phyloP scores from a whole-genome alignment of 2,329 filamentous ascomycete species.

The Beauveria varroae region DNA sequence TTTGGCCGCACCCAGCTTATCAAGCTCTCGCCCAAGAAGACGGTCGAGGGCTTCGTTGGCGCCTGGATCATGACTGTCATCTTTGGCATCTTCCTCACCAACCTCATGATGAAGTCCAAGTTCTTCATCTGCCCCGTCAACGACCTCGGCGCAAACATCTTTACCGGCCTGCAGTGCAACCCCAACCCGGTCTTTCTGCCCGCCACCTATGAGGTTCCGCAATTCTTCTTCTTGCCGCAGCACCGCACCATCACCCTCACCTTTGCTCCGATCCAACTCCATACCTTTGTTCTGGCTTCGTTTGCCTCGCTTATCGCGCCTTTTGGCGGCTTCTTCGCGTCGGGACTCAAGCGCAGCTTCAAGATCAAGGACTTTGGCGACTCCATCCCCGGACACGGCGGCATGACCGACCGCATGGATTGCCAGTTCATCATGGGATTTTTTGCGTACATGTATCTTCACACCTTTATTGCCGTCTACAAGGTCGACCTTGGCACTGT shows the following conservation, averaged over 20 bases:
- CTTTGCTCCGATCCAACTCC: conserved; percentile 84
- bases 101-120: conserved; percentile 79
- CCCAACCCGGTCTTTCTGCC: conserved; percentile 88
- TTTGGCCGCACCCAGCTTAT: conserved; percentile 96
- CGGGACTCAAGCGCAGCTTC: conserved; percentile 94
- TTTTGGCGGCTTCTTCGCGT: conserved; percentile 97
- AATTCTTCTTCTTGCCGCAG: conserved; percentile 64
- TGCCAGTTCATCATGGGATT: conserved; percentile 99
- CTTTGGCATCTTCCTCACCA: conserved; percentile 75
- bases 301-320: conserved; percentile 96
- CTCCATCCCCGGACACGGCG: conserved; percentile 93
- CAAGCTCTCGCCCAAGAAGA: conserved; percentile 98
- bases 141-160: conserved; percentile 87
- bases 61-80: conserved; percentile 94
- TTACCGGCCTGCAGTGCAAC: conserved; percentile 81
- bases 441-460: conserved; percentile 97
- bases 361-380: conserved; percentile 99
- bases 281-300: conserved; percentile 81
- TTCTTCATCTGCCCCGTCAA: conserved; percentile 99
- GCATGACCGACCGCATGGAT: conserved; percentile 98
- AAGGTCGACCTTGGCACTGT: conserved; percentile 79
- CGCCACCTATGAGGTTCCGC: conserved; percentile 64
- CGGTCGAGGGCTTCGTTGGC: conserved; percentile 92
- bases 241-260: conserved; percentile 55
- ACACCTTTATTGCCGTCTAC: conserved; percentile 89